phyloP scores from a whole-genome alignment of 345 rosid genomes.

The Mallotus nudiflorus region DNA sequence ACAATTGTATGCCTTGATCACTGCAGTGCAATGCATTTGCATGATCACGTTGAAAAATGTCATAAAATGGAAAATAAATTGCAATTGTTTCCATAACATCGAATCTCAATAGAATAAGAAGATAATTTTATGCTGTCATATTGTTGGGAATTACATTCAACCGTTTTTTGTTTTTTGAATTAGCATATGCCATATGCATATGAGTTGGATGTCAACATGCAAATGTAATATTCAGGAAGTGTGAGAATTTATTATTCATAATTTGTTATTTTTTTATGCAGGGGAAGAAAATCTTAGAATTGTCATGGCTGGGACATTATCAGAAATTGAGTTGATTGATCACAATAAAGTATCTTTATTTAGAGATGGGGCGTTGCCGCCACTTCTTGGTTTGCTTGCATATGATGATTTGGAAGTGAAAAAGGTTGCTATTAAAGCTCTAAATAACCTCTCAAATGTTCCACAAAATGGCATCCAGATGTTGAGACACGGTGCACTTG shows the following conservation, averaged over 20 bases:
- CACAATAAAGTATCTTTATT: constrained; percentile 27
- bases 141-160: too few species aligned
- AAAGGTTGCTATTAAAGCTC: constrained; percentile 27
- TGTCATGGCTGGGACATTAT: constrained; percentile 23
- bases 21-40: too few species aligned
- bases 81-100: too few species aligned
- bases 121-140: too few species aligned
- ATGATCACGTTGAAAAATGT: neutral
- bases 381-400: constrained; percentile 29
- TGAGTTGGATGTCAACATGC: neutral
- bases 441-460: constrained; percentile 26
- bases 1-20: too few species aligned
- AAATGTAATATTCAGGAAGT: neutral
- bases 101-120: too few species aligned
- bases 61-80: too few species aligned
- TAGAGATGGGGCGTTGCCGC: constrained; percentile 26
- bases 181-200: too few species aligned
- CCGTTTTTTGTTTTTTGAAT: too few species aligned
- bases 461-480: constrained; percentile 33
- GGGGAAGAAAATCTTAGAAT: constrained; percentile 24
- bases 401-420: constrained; percentile 23
- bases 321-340: constrained; percentile 32
- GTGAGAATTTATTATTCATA: neutral
- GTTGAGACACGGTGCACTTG: constrained; percentile 27
- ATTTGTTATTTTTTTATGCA: constrained; percentile 6